Conservation (phyloP, 306 rosid genomes). For the Sicyos baderoa region DNA sequence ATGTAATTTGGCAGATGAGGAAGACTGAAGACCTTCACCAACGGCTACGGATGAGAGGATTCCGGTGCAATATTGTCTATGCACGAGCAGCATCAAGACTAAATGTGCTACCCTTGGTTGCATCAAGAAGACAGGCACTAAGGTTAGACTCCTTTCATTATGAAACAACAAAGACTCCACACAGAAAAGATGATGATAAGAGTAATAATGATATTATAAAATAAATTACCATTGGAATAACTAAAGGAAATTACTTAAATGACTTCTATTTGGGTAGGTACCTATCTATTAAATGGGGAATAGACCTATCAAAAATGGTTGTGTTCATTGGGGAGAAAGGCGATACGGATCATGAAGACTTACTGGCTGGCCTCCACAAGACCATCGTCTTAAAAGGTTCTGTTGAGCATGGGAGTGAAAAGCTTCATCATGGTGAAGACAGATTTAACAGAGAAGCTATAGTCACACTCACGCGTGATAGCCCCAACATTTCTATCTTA, state of each 20-base stretch:
- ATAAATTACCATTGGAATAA: neutral
- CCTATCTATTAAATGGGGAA: constrained; percentile 71
- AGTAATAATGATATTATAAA: neutral
- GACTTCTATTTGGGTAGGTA: constrained; percentile 37
- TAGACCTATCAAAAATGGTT: constrained; percentile 56
- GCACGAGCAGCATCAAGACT: constrained; percentile 52
- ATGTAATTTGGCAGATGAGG: constrained; percentile 35
- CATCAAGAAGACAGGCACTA: constrained; percentile 68
- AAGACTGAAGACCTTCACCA: constrained; percentile 49
- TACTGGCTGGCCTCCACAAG: constrained; percentile 61
- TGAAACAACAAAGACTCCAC: neutral
- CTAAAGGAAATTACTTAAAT: constrained; percentile 7
- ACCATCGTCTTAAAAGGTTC: constrained; percentile 47
- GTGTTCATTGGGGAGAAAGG: constrained; percentile 63
- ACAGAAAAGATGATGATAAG: neutral
- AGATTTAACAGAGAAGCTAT: constrained; percentile 46
- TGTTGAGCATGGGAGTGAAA: constrained; percentile 57
- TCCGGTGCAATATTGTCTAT: constrained; percentile 66
- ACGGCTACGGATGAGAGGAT: constrained; percentile 69
- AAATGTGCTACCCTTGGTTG: constrained; percentile 57
- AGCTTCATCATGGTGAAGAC: constrained; percentile 42
- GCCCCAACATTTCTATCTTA: constrained; percentile 43
- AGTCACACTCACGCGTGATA: constrained; percentile 32
- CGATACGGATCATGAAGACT: constrained; percentile 63
- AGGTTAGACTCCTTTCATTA: constrained; percentile 36